Base-by-base conservation (phyloP, 768 basidiomycete genomes). In the Lactarius sanguifluus region DNA sequence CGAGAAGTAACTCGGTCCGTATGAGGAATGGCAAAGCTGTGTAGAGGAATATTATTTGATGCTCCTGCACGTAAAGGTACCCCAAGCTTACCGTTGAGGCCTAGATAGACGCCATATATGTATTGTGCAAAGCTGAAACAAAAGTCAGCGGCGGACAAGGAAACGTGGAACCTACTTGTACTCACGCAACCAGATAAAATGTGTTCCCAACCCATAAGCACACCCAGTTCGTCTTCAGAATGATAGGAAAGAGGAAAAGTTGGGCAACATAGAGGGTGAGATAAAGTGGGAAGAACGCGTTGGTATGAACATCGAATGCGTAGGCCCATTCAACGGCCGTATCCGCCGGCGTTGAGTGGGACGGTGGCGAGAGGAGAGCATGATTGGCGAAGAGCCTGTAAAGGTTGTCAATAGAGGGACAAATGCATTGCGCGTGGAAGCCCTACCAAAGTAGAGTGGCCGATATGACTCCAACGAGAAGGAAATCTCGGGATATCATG, bases 281-380 rank as follows among this genome's bases (percentile, higher is more conserved):
- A 78, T 92, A 96, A 66, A 95, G 80, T 23, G 95, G 95, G 77
- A 98, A 96, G 82, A 98, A 98, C 3, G 94, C 90, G 73, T 98
- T 98, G 66, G 91, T 96, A 77, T 97, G 95, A 18, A 98, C 91
- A 76, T 98, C 96, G 73, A 98, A 96, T 15, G 92, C 94, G 76
- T 97, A 98, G 5, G 90, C 91, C 92, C 89, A 95, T 81, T 94
- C 92, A 36, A 94, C 90, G 23, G 78, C 78, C 54, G 90, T 85
- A 70, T 90, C 87, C n/a, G 85, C 82, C 0, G 83, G 84, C 13
- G 87, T 82, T 34, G 87, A 84, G 75, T 89, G 90, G 12, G 91
- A 86, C 13, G 90, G 85, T 15, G 90, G 87, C 0, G 88, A 87
- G 60, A 90, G 76, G 18, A 91, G 81, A 1, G 88, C 82, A 54